Conservation (phyloP, 345 rosid species). For the Arabis alpina region DNA sequence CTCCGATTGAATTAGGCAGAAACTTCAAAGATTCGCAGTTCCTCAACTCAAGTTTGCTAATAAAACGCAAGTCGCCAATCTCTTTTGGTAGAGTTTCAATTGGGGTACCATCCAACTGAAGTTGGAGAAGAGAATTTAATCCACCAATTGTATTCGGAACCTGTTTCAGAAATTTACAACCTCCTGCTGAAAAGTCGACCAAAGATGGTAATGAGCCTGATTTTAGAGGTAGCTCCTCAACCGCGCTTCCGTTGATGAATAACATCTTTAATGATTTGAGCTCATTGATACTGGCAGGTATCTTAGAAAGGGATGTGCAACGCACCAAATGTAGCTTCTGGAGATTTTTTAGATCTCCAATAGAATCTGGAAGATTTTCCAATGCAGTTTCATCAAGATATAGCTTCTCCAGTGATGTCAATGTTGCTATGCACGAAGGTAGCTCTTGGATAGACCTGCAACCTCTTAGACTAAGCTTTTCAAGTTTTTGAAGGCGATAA, state of each 20-base stretch:
- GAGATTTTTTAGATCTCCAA: constrained; percentile 21
- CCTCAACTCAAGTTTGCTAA: constrained; percentile 9
- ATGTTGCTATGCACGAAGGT: background rate
- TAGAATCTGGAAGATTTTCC: constrained; percentile 32
- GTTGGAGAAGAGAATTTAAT: constrained; percentile 18
- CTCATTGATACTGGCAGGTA: constrained; percentile 29
- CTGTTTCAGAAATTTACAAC: constrained; percentile 9
- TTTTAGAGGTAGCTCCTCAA: constrained; percentile 28
- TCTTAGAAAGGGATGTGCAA: constrained; percentile 25
- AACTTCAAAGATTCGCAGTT: constrained; percentile 8
- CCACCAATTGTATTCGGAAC: constrained; percentile 23
- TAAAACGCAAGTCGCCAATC: constrained; percentile 8
- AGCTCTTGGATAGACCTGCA: constrained; percentile 32
- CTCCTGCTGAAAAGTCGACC: constrained; percentile 31
- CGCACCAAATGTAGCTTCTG: constrained; percentile 30
- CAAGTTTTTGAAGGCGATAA: constrained; percentile 3
- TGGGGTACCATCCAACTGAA: constrained; percentile 10
- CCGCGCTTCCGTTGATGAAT: constrained; percentile 26
- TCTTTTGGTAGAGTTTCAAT: constrained; percentile 14
- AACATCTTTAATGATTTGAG: constrained; percentile 31
- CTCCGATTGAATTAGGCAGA: constrained; percentile 11
- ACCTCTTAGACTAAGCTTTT: constrained; percentile 28
- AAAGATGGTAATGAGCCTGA: constrained; percentile 18
- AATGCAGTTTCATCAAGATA: constrained; percentile 26
- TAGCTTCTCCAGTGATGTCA: background rate